These are phyloP conservation scores for Suzukiozyma palmioleophila DNA, from an alignment of 1,139 yeast genomes.

Conservation along the genomic window DNA sequence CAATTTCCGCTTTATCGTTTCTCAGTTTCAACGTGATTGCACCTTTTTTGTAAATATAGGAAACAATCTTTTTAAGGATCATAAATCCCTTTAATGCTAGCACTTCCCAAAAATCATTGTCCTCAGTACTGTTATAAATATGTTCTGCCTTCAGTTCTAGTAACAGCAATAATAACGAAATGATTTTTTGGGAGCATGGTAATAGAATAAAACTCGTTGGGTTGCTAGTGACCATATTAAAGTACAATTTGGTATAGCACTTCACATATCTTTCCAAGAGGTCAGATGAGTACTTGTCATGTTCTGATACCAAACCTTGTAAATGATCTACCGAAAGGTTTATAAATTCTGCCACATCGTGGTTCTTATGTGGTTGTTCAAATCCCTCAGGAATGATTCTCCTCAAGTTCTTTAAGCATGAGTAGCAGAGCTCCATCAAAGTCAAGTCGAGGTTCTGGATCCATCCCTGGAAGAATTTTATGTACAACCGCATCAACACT, in stretches of 20 bases:
- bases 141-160: conserved; percentile 59
- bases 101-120: conserved; percentile 67
- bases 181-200: conserved; percentile 57
- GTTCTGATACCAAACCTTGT: conserved; percentile 48
- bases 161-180: conserved; percentile 54
- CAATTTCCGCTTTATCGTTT: conserved; percentile 59
- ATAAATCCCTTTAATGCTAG: conserved; percentile 67
- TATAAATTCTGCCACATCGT: conserved; percentile 58
- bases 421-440: conserved; percentile 67
- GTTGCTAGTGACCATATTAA: conserved; percentile 49
- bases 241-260: conserved; percentile 73
- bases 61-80: conserved; percentile 61
- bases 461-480: conserved; percentile 61
- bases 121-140: conserved; percentile 52
- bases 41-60: conserved; percentile 61
- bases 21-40: conserved; percentile 61
- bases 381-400: conserved; percentile 75
- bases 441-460: conserved; percentile 39
- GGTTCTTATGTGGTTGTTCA: conserved; percentile 60
- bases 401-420: conserved; percentile 70
- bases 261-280: conserved; percentile 66
- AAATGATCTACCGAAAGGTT: conserved; percentile 56
- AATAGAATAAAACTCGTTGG: conserved; percentile 71
- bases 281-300: conserved; percentile 52
- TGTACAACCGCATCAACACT: conserved; percentile 55